Conservation (phyloP, 495 filamentous ascomycete genomes). For the Lichina pygmaea region DNA sequence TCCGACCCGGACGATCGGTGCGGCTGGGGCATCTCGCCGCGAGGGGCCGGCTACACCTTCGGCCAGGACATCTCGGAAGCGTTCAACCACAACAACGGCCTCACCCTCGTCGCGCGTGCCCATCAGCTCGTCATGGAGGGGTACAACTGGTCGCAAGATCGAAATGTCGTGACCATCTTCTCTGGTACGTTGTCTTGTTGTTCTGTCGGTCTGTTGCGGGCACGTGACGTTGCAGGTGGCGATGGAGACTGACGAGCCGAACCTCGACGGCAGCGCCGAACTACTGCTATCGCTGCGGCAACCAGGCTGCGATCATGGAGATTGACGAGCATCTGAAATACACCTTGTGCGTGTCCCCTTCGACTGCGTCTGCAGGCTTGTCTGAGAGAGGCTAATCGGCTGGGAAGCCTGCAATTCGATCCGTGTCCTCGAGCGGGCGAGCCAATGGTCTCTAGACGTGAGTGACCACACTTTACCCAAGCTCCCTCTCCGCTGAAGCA, state of each 20-base stretch:
- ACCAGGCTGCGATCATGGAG: slow-evolving; percentile 99
- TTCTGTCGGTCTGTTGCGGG: neutral
- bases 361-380: neutral
- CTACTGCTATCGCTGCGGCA: slow-evolving; percentile 95
- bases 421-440: slow-evolving; percentile 92
- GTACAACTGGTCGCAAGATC: slow-evolving; percentile 93
- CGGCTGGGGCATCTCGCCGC: slow-evolving; percentile 92
- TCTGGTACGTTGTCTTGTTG: slow-evolving; percentile 35
- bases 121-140: slow-evolving; percentile 97
- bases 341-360: slow-evolving; percentile 60
- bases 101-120: slow-evolving; percentile 81
- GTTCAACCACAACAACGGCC: slow-evolving; percentile 98
- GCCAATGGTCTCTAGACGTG: slow-evolving; percentile 91
- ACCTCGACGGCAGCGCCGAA: slow-evolving; percentile 40
- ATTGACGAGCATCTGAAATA: slow-evolving; percentile 99
- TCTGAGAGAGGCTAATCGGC: slow-evolving; percentile 4
- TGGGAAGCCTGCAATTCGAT: slow-evolving; percentile 83
- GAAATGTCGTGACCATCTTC: slow-evolving; percentile 97
- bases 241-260: neutral
- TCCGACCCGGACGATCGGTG: slow-evolving; percentile 95
- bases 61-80: slow-evolving; percentile 98
- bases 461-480: slow-evolving; percentile 6
- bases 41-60: slow-evolving; percentile 95
- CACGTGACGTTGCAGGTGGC: slow-evolving; percentile 3
- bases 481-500: neutral